Base-by-base conservation (phyloP, 169 alveolate species). In the Theileria sp. region DNA sequence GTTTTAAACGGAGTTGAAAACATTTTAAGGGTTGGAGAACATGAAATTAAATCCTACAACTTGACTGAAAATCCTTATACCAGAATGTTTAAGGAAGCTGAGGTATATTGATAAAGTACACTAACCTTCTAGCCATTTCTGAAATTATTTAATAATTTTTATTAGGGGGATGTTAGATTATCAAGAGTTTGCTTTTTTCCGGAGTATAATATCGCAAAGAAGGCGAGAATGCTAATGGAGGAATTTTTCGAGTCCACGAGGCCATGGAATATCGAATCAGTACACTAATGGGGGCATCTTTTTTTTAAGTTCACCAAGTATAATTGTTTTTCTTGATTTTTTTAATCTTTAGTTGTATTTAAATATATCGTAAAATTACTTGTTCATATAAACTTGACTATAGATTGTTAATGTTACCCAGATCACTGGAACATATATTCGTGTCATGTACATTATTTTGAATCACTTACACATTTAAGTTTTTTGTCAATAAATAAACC, bases 51-150 rank as follows among this genome's bases (percentile, higher is more conserved):
- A 65, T 80, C 79, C 58, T 79, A 87, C 69, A 87, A 88, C 13
- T 88, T 93, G 66, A 87, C 92, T 72, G 96, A 92, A 54, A 93
- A 93, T 75, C 96, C 96, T 10, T 93, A 93, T 74, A 94, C 84
- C n/a, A 77, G 82, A 62, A 89, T 93, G 86, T 90, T 93, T 78
- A 81, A 80, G 58, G 94, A 91, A 38, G 94, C 88, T 23, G 67
- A 69, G 77, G 77, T 69, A 50, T 23, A 4, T n/a, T 1, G 92
- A 82, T 75, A 93, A 88, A 44, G 54, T 44, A 7, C 54, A 44
- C 17, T 7, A 15, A 26, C 34, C 51, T 0, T 44, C 34, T 25
- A 17, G 30, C 7, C 56, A 12, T 38, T n/a, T 51, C 73, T 17
- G n/a, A 17, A 15, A 12, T 30, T 17, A 30, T 36, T 30, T 49